Evolutionary conservation across 2,329 filamentous ascomycete species (phyloP), one percentile per base, ranked within the genome.

Genomic region (Ophidiomyces ophidiicola): DNA sequence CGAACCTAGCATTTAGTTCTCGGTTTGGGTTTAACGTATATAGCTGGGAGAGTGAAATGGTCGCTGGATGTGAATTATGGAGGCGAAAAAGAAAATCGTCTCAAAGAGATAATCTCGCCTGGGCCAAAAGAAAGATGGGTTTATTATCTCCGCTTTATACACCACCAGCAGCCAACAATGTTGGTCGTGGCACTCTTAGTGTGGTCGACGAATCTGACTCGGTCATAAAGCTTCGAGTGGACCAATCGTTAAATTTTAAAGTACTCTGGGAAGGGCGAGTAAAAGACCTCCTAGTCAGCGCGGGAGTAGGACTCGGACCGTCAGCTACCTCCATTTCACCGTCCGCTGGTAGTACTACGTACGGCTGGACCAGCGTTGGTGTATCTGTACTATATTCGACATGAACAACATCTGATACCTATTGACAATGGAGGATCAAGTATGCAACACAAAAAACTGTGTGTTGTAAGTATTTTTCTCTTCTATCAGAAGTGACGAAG

Each of bases 21-120:
- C 78, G 82, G 35, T 88, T 96, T 63, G 86, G 92, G 55, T 98
- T 98, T 63, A 98, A 98, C 54, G 82, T 94, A 35, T 96, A 94
- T 63, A 94, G 85, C 57, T 98, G 94, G 66, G 90, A 98, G 66
- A 94, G 85, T 55, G 82, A 90, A 43, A 80, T 94, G 69, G 80
- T 86, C 18, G 73, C 96, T 17, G 90, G 90, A 10, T 83, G 85
- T 64, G 90, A 98, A 64, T 67, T 96, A 30, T 98, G 90, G 88
- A 78, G 83, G 53, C 80, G 76, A 25, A 44, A 32, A 46, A 30
- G 15, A 5, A 41, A 42, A 12, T 25, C 30, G 28, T 37, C 14
- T 31, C 39, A 12, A 15, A 68, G 47, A 38, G 67, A 65, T 53
- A 58, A 58, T 54, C 56, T 55, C 45, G 61, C 58, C 47, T 57